A percentile compares a stretch with the other conserved stretches of the same genome.
These are phyloP conservation scores for Penicillium griseofulvum DNA, from an alignment of 2,329 filamentous ascomycete species.

Conservation along the genomic window DNA sequence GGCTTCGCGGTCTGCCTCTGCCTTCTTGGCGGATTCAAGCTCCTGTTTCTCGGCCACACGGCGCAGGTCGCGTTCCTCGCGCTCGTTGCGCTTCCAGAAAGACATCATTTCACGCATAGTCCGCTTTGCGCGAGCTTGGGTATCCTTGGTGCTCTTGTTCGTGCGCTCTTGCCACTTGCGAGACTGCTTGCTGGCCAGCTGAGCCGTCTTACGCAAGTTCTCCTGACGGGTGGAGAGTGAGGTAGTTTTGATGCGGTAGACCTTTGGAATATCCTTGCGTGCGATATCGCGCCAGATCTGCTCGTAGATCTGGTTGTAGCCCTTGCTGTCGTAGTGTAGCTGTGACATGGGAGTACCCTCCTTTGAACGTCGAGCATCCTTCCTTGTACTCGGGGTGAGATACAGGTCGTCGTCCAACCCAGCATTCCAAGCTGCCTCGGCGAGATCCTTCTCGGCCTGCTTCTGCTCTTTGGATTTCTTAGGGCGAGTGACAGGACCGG, in stretches of 20 bases:
- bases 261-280: conserved; percentile 89
- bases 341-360: conserved; percentile 52
- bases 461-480: conserved; percentile 84
- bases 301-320: conserved; percentile 94
- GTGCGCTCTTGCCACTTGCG: conserved; percentile 96
- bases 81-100: conserved; percentile 99
- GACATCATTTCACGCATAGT: conserved; percentile 99
- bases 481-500: conserved; percentile 57
- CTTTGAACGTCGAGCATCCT: conserved; percentile 43
- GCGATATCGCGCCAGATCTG: conserved; percentile 96
- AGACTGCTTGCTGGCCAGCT: conserved; percentile 93
- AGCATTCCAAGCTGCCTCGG: conserved; percentile 83
- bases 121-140: conserved; percentile 92
- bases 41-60: conserved; percentile 95
- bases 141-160: conserved; percentile 98
- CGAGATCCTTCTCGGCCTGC: conserved; percentile 68
- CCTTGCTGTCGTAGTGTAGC: conserved; percentile 77
- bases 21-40: conserved; percentile 92
- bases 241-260: conserved; percentile 80
- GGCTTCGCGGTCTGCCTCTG: conserved; percentile 94
- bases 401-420: conserved; percentile 47
- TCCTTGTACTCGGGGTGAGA: conserved; percentile 56
- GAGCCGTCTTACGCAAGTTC: conserved; percentile 97
- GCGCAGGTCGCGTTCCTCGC: conserved; percentile 89
- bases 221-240: conserved; percentile 84